phyloP scores from a whole-genome alignment of 2,329 filamentous ascomycete species.

The Aspergillus fumigatus region DNA sequence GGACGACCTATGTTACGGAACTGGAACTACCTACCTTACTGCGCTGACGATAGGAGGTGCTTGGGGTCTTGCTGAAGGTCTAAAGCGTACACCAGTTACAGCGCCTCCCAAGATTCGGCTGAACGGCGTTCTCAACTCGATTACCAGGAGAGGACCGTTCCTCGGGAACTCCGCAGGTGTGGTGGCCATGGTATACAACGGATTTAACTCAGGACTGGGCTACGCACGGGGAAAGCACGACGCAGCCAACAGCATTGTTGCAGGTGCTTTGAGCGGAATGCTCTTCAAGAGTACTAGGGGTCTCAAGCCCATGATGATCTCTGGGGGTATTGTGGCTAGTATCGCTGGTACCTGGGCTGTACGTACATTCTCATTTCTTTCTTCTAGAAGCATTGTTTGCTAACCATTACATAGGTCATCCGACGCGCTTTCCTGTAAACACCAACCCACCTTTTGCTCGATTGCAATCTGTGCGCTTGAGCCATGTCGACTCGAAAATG shows the following conservation, averaged over 20 bases:
- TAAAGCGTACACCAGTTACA: constrained; percentile 66
- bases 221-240: constrained; percentile 81
- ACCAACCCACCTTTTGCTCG: constrained; percentile 4
- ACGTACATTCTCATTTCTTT: constrained; percentile 43
- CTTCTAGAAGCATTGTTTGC: constrained; percentile 1
- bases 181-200: constrained; percentile 94
- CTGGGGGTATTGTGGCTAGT: constrained; percentile 79
- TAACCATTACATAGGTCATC: constrained; percentile 39
- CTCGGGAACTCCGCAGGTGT: constrained; percentile 94
- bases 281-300: constrained; percentile 96
- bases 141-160: constrained; percentile 90
- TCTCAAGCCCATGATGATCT: constrained; percentile 87
- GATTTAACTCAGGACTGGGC: constrained; percentile 79
- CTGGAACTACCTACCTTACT: constrained; percentile 88
- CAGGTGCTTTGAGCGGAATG: constrained; percentile 84
- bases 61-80: constrained; percentile 88
- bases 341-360: constrained; percentile 89
- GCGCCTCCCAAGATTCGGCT: constrained; percentile 84
- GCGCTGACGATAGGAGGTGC: constrained; percentile 79
- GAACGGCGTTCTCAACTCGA: constrained; percentile 90
- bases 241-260: constrained; percentile 78
- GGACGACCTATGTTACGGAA: constrained; percentile 96
- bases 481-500: constrained; percentile 13
- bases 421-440: constrained; percentile 49
- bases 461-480: constrained; percentile 14